Evolutionary conservation across 495 filamentous ascomycete genomes (phyloP).

Genomic region (Penicillium riverlandense): DNA sequence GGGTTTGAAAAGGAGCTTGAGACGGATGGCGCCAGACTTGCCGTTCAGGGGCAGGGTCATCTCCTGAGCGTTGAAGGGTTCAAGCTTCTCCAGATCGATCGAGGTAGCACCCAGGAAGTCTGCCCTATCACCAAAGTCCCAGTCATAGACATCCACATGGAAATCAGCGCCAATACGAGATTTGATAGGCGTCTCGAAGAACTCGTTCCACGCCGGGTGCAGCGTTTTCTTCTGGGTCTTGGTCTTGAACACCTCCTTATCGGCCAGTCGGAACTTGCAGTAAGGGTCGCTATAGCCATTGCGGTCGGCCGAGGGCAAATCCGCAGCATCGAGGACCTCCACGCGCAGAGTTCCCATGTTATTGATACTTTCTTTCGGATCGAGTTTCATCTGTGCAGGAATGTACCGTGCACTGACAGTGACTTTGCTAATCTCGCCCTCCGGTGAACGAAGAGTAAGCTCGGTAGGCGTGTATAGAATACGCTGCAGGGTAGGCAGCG

Average conservation of each 20-base stretch:
- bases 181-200: constrained; percentile 75
- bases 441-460: constrained; percentile 64
- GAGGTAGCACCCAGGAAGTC: constrained; percentile 71
- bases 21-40: constrained; percentile 74
- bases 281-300: constrained; percentile 97
- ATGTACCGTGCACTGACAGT: constrained; percentile 91
- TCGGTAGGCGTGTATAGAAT: constrained; percentile 89
- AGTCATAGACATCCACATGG: constrained; percentile 80
- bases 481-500: constrained; percentile 75
- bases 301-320: constrained; percentile 85
- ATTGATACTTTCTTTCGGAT: constrained; percentile 94
- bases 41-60: constrained; percentile 73
- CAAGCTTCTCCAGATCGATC: constrained; percentile 77
- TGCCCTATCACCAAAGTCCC: constrained; percentile 88
- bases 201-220: constrained; percentile 91
- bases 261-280: constrained; percentile 88
- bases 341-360: constrained; percentile 93
- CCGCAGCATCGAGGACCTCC: constrained; percentile 78
- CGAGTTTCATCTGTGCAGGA: constrained; percentile 85
- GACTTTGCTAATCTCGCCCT: constrained; percentile 72
- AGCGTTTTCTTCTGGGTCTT: constrained; percentile 95
- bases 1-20: constrained; percentile 89
- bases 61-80: constrained; percentile 73
- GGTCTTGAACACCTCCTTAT: constrained; percentile 82
- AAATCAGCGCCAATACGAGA: constrained; percentile 84